These are phyloP conservation scores for Crithidia fasciculata DNA, from an alignment of 208 protist species.

Conservation along the genomic window DNA sequence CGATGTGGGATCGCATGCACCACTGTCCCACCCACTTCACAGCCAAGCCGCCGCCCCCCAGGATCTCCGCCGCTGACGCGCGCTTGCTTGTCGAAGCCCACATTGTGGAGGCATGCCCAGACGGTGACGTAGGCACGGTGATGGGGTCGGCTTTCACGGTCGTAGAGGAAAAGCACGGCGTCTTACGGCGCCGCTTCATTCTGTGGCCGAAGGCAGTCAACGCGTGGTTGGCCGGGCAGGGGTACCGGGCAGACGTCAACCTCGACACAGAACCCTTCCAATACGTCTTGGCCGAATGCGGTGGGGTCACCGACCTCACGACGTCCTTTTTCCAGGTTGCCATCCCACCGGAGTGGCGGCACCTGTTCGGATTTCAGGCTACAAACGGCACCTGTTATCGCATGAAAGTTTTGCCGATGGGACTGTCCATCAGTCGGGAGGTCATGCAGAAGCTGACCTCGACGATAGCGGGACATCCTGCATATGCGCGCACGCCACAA, in stretches of 20 bases:
- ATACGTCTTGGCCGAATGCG: constrained; percentile 13
- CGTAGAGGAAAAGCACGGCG: constrained; percentile 23
- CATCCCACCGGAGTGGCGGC: background rate
- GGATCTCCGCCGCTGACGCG: too few relatives aligned
- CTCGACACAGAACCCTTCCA: background rate
- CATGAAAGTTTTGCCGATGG: constrained; percentile 31
- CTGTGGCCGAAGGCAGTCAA: constrained; percentile 27
- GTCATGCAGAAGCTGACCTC: constrained; percentile 37
- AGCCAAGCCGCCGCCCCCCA: too few relatives aligned
- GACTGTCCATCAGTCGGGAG: constrained; percentile 30
- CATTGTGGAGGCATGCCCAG: constrained; percentile 1
- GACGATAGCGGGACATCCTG: constrained; percentile 18
- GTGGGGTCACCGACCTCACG: constrained; percentile 21
- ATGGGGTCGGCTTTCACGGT: constrained; percentile 18
- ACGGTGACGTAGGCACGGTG: background rate
- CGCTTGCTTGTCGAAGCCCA: background rate
- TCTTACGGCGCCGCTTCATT: constrained; percentile 14
- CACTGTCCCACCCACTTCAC: background rate
- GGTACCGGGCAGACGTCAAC: constrained; percentile 1
- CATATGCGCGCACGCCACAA: constrained; percentile 6
- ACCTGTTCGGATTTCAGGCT: constrained; percentile 1
- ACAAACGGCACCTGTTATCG: constrained; percentile 5
- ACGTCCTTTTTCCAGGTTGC: constrained; percentile 27
- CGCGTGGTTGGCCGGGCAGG: constrained; percentile 5
- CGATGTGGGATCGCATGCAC: background rate